phyloP scores from a whole-genome alignment of 192 early-diverging fungal genomes.

The Coemansia sp. region DNA sequence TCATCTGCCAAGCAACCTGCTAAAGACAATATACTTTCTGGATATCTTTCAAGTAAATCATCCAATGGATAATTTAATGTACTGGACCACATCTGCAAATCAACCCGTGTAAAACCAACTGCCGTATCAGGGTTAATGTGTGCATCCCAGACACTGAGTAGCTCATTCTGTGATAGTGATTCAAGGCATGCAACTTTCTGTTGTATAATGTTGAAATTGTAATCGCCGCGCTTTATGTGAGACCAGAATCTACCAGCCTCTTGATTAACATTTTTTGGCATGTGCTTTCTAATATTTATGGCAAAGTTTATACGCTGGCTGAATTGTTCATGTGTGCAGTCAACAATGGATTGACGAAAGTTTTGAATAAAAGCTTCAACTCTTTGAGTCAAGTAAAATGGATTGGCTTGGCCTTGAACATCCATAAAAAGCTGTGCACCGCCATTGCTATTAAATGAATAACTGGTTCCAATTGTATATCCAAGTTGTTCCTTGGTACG shows the following conservation, averaged over 20 bases:
- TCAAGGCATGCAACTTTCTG: neutral
- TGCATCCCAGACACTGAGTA: constrained; percentile 25
- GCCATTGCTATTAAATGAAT: neutral
- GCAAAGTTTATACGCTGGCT: constrained; percentile 46
- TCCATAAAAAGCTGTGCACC: constrained; percentile 55
- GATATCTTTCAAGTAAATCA: neutral
- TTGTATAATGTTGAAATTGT: neutral
- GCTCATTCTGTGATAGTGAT: neutral
- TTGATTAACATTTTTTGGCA: neutral
- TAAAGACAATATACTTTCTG: neutral
- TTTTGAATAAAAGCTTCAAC: constrained; percentile 73
- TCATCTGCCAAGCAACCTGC: neutral
- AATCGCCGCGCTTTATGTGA: neutral
- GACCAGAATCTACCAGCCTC: neutral
- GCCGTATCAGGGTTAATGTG: constrained; percentile 25
- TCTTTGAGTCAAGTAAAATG: constrained; percentile 69
- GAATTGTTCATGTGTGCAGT: constrained; percentile 46
- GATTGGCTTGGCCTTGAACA: constrained; percentile 78
- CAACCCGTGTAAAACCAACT: constrained; percentile 16
- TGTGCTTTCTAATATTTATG: neutral
- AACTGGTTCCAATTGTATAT: constrained; percentile 47
- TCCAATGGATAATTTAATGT: constrained; percentile 1
- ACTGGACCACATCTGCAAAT: constrained; percentile 13
- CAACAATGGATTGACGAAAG: constrained; percentile 20
- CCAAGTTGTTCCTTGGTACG: constrained; percentile 89